Conservation (phyloP, 352 stramenopile species). For the Pythium insidiosum region DNA sequence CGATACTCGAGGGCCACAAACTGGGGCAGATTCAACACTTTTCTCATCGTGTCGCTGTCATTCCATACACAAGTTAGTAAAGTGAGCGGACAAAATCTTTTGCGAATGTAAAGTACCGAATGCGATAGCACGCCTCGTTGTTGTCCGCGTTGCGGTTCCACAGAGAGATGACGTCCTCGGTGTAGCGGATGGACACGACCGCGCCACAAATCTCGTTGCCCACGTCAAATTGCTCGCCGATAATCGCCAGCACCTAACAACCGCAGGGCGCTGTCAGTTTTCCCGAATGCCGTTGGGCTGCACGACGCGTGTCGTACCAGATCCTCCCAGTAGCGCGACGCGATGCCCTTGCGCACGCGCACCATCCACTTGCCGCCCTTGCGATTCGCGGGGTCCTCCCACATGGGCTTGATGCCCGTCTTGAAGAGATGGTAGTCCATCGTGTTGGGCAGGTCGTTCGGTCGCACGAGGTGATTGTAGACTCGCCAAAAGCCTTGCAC, state of each 20-base stretch:
- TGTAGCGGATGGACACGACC: conserved; percentile 88
- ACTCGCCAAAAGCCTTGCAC: conserved; percentile 91
- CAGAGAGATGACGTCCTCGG: conserved; percentile 92
- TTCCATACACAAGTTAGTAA: too few relatives aligned
- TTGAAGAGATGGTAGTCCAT: conserved; percentile 94
- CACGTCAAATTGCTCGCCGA: conserved; percentile 93
- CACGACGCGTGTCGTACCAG: conserved; percentile 33
- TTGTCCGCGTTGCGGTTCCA: conserved; percentile 94
- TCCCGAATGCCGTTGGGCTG: not conserved
- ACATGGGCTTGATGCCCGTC: conserved; percentile 92
- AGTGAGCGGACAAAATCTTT: too few relatives aligned
- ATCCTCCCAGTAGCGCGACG: conserved; percentile 90
- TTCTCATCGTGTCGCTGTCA: conserved; percentile 84
- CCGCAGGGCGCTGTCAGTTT: not conserved
- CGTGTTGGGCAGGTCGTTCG: conserved; percentile 85
- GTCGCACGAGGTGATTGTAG: conserved; percentile 90
- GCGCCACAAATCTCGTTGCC: conserved; percentile 90
- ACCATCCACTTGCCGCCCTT: conserved; percentile 92
- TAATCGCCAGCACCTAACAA: conserved; percentile 82
- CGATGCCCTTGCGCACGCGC: conserved; percentile 88
- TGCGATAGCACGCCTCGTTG: conserved; percentile 80
- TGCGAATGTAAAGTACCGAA: conserved; percentile 30
- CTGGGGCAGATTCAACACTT: conserved; percentile 85
- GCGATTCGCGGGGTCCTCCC: conserved; percentile 89
- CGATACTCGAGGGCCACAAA: conserved; percentile 92